phyloP scores from a whole-genome alignment of 2,329 filamentous ascomycete species.

The Stagonosporopsis vannaccii region DNA sequence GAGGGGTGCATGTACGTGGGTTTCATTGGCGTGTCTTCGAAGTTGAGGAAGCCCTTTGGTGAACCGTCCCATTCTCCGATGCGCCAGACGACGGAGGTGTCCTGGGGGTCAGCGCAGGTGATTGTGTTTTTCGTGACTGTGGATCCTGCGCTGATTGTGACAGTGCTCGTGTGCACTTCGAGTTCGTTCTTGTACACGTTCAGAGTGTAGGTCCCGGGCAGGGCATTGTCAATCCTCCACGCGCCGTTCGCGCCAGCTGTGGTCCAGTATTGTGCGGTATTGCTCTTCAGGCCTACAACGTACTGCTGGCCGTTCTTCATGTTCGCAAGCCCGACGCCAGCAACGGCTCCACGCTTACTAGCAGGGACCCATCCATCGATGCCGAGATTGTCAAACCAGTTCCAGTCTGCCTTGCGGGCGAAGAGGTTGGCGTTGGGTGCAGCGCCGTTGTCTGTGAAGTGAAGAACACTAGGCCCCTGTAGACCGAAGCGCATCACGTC shows the following conservation, averaged over 20 bases:
- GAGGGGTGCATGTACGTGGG: conserved; percentile 54
- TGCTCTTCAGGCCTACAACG: conserved; percentile 49
- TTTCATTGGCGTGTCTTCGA: conserved; percentile 50
- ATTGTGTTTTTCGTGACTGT: conserved; percentile 59
- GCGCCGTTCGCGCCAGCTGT: conserved; percentile 36
- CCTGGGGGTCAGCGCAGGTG: conserved; percentile 56
- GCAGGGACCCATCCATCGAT: conserved; percentile 33
- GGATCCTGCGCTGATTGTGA: conserved; percentile 56
- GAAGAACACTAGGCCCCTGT: conserved; percentile 52
- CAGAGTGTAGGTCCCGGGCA: conserved; percentile 70
- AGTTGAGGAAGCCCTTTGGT: conserved; percentile 64
- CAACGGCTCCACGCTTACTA: conserved; percentile 27
- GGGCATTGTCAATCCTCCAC: conserved; percentile 69
- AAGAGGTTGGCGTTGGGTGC: conserved; percentile 45
- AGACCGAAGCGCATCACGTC: conserved; percentile 53
- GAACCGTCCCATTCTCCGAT: conserved; percentile 71
- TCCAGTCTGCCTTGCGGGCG: conserved; percentile 32
- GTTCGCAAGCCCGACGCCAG: conserved; percentile 44
- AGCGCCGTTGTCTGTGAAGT: conserved; percentile 50
- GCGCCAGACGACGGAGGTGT: conserved; percentile 61
- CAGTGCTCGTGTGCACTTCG: conserved; percentile 44
- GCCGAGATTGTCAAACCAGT: conserved; percentile 31
- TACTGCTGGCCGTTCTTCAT: conserved; percentile 52
- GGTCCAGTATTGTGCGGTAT: conserved; percentile 51
- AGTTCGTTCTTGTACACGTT: conserved; percentile 62